Evolutionary conservation across 1,284 basidiomycete species (phyloP).

Genomic region (Austroboletus novae-zelandiae): DNA sequence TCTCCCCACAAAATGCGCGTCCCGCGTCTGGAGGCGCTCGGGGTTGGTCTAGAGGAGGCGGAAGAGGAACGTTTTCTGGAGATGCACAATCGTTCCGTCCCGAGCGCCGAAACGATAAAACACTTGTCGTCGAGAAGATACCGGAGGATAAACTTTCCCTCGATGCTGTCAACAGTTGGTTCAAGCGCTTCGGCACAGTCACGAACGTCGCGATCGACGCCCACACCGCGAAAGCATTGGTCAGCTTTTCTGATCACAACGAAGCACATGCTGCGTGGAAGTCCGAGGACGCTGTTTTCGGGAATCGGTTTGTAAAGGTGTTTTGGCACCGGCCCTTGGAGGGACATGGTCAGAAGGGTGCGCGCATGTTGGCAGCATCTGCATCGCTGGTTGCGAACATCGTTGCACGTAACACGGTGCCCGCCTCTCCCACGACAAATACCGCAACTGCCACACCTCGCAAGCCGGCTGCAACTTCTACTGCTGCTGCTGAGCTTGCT

Average conservation of each 20-base stretch:
- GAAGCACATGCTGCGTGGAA: conserved; percentile 91
- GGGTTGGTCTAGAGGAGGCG: conserved; percentile 44
- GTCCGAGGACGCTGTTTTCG: conserved; percentile 90
- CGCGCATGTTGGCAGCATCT: conserved; percentile 75
- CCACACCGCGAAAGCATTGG: conserved; percentile 73
- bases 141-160: conserved; percentile 80
- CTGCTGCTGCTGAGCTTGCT: conserved; percentile 50
- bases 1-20: conserved; percentile 18
- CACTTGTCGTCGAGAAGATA: conserved; percentile 92
- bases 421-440: conserved; percentile 19
- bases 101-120: conserved; percentile 72
- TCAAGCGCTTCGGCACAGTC: conserved; percentile 89
- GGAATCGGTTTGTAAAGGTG: conserved; percentile 91
- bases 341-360: conserved; percentile 76
- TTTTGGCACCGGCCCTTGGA: conserved; percentile 92
- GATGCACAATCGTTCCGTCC: conserved; percentile 66
- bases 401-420: conserved; percentile 20
- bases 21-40: conserved; percentile 39
- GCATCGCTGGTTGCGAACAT: conserved; percentile 69
- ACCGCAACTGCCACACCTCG: conserved; percentile 23
- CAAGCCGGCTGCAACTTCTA: conserved; percentile 32
- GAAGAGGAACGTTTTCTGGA: conserved; percentile 52
- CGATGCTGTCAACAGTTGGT: conserved; percentile 83
- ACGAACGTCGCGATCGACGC: conserved; percentile 90
- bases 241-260: conserved; percentile 83